Conservation (phyloP, 192 early-diverging fungal species). For the Spizellomyces punctatus region DNA sequence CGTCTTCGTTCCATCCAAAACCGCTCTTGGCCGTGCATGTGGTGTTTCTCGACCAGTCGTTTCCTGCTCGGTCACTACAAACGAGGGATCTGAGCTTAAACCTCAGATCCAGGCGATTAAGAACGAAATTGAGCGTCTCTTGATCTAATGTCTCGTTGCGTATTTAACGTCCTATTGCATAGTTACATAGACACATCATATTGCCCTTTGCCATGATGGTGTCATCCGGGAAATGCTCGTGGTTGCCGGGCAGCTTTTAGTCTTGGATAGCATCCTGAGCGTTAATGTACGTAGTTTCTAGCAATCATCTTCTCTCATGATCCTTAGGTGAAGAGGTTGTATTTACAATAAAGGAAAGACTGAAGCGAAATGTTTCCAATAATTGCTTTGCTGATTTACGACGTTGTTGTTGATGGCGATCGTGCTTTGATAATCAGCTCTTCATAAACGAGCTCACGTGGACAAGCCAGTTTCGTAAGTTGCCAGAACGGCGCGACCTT, state of each 20-base stretch:
- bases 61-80: conserved; percentile 91
- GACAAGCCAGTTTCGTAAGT: too few species aligned
- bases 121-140: conserved; percentile 90
- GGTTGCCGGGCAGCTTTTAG: background rate
- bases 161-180: background rate
- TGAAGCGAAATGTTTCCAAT: too few species aligned
- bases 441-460: too few species aligned
- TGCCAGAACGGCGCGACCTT: too few species aligned
- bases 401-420: too few species aligned
- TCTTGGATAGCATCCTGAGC: conserved; percentile 17
- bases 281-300: conserved; percentile 7
- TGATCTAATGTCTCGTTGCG: conserved; percentile 58
- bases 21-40: conserved; percentile 94
- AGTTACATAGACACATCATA: background rate
- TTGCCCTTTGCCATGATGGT: conserved; percentile 27
- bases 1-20: conserved; percentile 97
- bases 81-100: conserved; percentile 95
- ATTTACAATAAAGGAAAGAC: background rate
- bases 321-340: conserved; percentile 37
- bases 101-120: conserved; percentile 89
- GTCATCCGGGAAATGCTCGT: background rate
- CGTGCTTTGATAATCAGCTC: too few species aligned
- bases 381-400: too few species aligned
- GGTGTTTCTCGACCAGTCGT: conserved; percentile 95
- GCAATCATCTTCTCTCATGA: conserved; percentile 26